Percentiles rank a stretch among this genome's conserved stretches.
These are phyloP conservation scores for Neonectria sp. DNA, from an alignment of 2,329 filamentous ascomycete genomes.

Conservation along the genomic window DNA sequence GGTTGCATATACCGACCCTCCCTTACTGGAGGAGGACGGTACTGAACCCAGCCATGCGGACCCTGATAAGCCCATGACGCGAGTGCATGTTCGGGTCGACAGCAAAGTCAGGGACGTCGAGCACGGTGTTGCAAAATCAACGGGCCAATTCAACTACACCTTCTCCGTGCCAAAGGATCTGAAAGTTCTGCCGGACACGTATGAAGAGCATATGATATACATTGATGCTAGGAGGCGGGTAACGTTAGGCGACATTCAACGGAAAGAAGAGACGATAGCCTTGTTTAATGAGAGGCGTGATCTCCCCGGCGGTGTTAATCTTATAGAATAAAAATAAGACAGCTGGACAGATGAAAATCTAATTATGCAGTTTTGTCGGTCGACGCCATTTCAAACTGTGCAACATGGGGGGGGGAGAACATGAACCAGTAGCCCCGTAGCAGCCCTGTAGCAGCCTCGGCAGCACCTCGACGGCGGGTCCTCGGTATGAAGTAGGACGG, in stretches of 20 bases:
- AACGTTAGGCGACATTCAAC: slow-evolving; percentile 40
- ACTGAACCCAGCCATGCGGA: slow-evolving; percentile 41
- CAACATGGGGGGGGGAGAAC: too few relatives aligned
- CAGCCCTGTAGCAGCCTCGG: too few relatives aligned
- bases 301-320: slow-evolving; percentile 27
- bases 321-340: slow-evolving; percentile 34
- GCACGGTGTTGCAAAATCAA: slow-evolving; percentile 48
- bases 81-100: slow-evolving; percentile 50
- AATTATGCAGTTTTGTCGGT: neutral
- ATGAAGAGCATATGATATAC: slow-evolving; percentile 51
- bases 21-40: slow-evolving; percentile 48
- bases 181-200: slow-evolving; percentile 49
- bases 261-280: slow-evolving; percentile 32
- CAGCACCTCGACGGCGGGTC: too few relatives aligned
- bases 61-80: slow-evolving; percentile 44
- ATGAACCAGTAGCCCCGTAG: too few relatives aligned
- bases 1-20: slow-evolving; percentile 50
- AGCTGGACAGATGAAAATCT: neutral
- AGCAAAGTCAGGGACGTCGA: slow-evolving; percentile 51
- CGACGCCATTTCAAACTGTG: neutral
- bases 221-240: slow-evolving; percentile 50
- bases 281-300: slow-evolving; percentile 21
- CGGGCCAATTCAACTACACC: slow-evolving; percentile 52
- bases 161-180: slow-evolving; percentile 49
- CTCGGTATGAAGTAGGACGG: too few relatives aligned